Evolutionary conservation across 1,284 basidiomycete genomes (phyloP), one percentile per base, ranked within the genome.

Genomic region (Salmacisia buchloeana): DNA sequence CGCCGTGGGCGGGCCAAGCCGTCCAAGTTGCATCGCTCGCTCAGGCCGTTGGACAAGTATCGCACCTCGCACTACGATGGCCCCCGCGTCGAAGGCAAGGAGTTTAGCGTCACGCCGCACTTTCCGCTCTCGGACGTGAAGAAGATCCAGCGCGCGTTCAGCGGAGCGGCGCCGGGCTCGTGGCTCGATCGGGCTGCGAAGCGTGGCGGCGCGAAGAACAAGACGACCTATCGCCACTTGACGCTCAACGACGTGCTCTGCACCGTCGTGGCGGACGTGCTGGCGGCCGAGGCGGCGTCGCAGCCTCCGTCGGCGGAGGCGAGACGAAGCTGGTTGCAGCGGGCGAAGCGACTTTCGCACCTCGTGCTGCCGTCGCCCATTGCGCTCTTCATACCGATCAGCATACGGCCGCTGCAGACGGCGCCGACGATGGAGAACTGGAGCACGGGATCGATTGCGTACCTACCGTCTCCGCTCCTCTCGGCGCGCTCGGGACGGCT

Each of bases 161-260:
- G 73, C 13, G 77, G 77, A 27, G 67, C 63, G 1, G 56, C 58
- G 46, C 75, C 74, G 2, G 76, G 76, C 12, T 66, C 68, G 23
- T 35, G 64, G 39, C 36, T 65, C 9, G 73, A 76, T 38, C 63
- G 65, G 23, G 38, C 46, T 71, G 31, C 67, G 65, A 7, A 65
- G 68, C 12, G 68, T 64, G 2, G 64, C 62, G 41, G 60, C 63
- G 15, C 46, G 29, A 52, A 52, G 46, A 35, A 58, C 59, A 67
- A 67, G 6, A 57, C 43, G 7, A 18, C 61, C 10, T 66, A 60
- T n/a, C 59, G 63, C 9, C 76, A 78, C 60, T 60, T 79, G 12
- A 79, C 77, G 13, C 69, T 79, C 61, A 79, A 79, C 62, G 77
- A 79, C 36, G 68, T 79, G 21, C 67, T 76, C 27, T 71, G 69